A percentile compares a stretch with the other conserved stretches of the same genome.
Evolutionary conservation across 768 basidiomycete genomes (phyloP).

Genomic region (Tulasnella sp.): DNA sequence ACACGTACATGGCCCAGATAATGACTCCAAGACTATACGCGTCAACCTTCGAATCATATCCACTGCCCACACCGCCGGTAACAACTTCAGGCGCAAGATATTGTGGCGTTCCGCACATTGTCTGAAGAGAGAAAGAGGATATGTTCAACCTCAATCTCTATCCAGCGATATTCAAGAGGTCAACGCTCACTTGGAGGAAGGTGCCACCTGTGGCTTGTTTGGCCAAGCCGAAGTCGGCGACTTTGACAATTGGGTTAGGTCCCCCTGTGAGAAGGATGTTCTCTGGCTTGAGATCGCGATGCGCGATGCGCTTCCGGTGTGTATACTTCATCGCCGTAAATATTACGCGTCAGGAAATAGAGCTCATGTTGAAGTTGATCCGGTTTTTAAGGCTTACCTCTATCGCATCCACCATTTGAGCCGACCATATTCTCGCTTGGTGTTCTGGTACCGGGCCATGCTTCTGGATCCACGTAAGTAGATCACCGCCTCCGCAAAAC

Average conservation of each 20-base stretch:
- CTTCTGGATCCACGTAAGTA: slow-evolving; percentile 59
- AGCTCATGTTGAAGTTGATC: background rate
- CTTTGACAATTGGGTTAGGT: slow-evolving; percentile 60
- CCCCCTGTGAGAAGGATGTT: slow-evolving; percentile 75
- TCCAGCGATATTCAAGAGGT: too few species aligned
- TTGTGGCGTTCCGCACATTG: slow-evolving; percentile 93
- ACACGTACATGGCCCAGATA: slow-evolving; percentile 71
- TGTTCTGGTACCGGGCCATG: slow-evolving; percentile 46
- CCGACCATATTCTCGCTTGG: slow-evolving; percentile 56
- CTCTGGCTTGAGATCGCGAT: slow-evolving; percentile 87
- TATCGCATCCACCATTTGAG: slow-evolving; percentile 66
- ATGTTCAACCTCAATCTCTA: too few species aligned
- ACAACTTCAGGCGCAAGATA: slow-evolving; percentile 94
- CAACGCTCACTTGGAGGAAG: slow-evolving; percentile 50
- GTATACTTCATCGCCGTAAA: slow-evolving; percentile 16
- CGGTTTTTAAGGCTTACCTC: slow-evolving; percentile 21
- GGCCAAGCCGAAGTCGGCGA: slow-evolving; percentile 93
- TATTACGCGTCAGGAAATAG: background rate
- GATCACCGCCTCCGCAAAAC: slow-evolving; percentile 76
- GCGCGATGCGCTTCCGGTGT: slow-evolving; percentile 58
- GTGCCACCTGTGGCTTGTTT: slow-evolving; percentile 78
- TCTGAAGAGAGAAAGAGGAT: too few species aligned
- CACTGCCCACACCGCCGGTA: slow-evolving; percentile 36
- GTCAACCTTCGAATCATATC: slow-evolving; percentile 84
- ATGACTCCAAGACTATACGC: slow-evolving; percentile 97